Base-by-base conservation (phyloP, 805 yeast genomes). In the Schwanniomyces yamadae region DNA sequence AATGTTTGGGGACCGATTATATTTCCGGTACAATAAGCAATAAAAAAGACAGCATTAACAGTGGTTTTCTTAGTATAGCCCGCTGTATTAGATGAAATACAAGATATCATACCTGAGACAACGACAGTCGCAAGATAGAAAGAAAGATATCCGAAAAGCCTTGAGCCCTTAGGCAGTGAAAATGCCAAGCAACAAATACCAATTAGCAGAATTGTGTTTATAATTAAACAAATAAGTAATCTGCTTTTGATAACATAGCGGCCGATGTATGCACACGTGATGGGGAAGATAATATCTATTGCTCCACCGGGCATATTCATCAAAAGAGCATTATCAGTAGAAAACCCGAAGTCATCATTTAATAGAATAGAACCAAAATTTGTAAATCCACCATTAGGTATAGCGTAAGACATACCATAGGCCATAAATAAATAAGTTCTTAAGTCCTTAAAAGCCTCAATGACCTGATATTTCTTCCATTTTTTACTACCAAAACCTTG, bases 1-100 rank as follows among this genome's bases (percentile, higher is more conserved):
- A 75, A 76, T 4, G 77, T 61, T 42, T 74, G 79, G 1, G 82
- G 80, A 3, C 83, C 83, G 31, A 67, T 56, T 28, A 75, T 55
- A 49, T 77, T 78, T 16, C 83, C 83, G 15, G 28, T 36, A 14
- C 59, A 54, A 35, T 55, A 56, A 21, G 47, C 37, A 3, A 44
- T 33, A 29, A 56, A 52, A 50, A 52, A 49, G 5, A 45, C 7
- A 6, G 49, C 47, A 21, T 40, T 44, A n/a, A 50, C 45, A 10
- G 46, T 32, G 5, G 59, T 52, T 35, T 52, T 53, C 34, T 56
- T 56, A 22, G 59, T 41, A 14, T 41, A 32, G 5, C 61, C 60
- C 9, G 48, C 39, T 23, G 51, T 41, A 35, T 55, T 55, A 25
- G 11, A 5, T 6, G 28, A 25, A 25, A 25, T 25, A 5, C 5